Evolutionary conservation across 1,139 yeast genomes (phyloP).

Genomic region (Lodderomyces parapsilosis): DNA sequence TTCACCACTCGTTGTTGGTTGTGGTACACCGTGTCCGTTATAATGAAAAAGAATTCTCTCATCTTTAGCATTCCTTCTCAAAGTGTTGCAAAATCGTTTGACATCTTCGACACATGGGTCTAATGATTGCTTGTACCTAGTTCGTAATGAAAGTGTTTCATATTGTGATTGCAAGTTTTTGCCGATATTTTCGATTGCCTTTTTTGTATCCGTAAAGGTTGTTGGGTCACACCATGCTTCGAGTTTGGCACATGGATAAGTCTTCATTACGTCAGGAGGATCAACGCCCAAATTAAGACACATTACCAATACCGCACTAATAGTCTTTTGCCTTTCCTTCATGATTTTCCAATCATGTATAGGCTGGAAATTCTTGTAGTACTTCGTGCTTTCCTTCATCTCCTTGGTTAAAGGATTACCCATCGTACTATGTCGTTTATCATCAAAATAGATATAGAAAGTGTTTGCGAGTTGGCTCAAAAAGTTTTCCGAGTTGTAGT

Average conservation of each 20-base stretch:
- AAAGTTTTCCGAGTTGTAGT: constrained; percentile 61
- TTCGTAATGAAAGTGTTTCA: constrained; percentile 82
- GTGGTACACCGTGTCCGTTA: constrained; percentile 98
- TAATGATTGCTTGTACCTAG: constrained; percentile 84
- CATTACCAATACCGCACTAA: constrained; percentile 88
- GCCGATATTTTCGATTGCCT: constrained; percentile 90
- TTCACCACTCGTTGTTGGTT: constrained; percentile 96
- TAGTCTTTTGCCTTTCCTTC: constrained; percentile 89
- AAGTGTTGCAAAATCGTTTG: constrained; percentile 84
- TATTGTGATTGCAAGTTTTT: constrained; percentile 84
- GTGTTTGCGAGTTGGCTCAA: constrained; percentile 64
- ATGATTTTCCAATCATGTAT: constrained; percentile 88
- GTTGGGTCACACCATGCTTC: constrained; percentile 96
- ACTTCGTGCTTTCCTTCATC: constrained; percentile 43
- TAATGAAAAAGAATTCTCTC: constrained; percentile 89
- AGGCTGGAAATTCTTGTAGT: constrained; percentile 58
- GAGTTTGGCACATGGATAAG: constrained; percentile 88
- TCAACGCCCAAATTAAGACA: constrained; percentile 94
- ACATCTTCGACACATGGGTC: constrained; percentile 98
- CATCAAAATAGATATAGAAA: constrained; percentile 80
- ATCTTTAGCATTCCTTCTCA: constrained; percentile 88
- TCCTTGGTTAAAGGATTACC: constrained; percentile 77
- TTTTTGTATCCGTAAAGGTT: constrained; percentile 79
- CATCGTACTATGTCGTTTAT: constrained; percentile 86
- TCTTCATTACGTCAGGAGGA: constrained; percentile 93